Conservation (phyloP, 208 protist genomes). For the Wallacemonas sp. region DNA sequence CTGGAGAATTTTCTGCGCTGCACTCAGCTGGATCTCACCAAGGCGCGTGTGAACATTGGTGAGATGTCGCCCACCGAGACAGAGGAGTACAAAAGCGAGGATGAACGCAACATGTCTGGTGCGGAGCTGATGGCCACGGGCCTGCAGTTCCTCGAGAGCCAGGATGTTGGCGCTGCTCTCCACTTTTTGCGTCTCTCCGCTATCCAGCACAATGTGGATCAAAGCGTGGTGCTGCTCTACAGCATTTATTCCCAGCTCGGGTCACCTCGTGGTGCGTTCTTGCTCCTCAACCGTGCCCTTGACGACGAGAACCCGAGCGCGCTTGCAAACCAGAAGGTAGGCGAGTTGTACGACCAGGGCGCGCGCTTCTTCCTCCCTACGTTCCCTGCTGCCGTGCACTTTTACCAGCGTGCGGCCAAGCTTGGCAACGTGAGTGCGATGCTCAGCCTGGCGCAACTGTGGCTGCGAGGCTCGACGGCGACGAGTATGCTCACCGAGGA, state of each 20-base stretch:
- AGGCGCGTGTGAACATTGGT: constrained; percentile 80
- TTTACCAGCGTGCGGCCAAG: constrained; percentile 87
- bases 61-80: constrained; percentile 55
- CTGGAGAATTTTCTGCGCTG: constrained; percentile 69
- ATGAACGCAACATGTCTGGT: constrained; percentile 64
- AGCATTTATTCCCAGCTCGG: constrained; percentile 79
- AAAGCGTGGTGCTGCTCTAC: constrained; percentile 78
- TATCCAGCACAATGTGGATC: constrained; percentile 84
- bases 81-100: constrained; percentile 73
- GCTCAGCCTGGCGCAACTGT: constrained; percentile 84
- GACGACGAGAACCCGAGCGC: constrained; percentile 68
- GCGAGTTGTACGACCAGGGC: constrained; percentile 86
- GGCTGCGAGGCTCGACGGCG: constrained; percentile 66
- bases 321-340: constrained; percentile 69
- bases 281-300: constrained; percentile 78
- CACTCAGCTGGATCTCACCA: constrained; percentile 71
- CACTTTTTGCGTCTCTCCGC: constrained; percentile 89
- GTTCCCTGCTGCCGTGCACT: constrained; percentile 86
- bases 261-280: constrained; percentile 62
- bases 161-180: constrained; percentile 62
- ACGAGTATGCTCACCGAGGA: constrained; percentile 74
- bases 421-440: constrained; percentile 82
- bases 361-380: constrained; percentile 81
- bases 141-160: constrained; percentile 59
- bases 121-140: constrained; percentile 74